Percentiles rank a stretch among this genome's conserved stretches.
Evolutionary conservation across 2,329 filamentous ascomycete genomes (phyloP).

Genomic region (Pyrenophora graminea): DNA sequence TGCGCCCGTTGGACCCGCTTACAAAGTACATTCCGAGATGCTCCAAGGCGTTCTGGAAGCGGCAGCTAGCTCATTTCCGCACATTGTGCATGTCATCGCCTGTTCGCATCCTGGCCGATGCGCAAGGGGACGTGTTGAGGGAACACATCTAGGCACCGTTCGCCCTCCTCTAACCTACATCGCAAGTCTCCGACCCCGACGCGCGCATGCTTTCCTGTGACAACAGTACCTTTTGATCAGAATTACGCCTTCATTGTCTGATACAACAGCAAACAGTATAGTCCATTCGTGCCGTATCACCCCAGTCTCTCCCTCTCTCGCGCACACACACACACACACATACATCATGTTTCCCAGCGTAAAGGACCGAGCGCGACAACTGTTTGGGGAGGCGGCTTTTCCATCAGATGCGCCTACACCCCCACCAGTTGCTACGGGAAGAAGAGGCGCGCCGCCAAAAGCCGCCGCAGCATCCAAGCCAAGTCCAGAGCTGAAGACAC

Average conservation of each 20-base stretch:
- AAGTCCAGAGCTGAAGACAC: background rate
- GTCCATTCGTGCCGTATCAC: constrained; percentile 2
- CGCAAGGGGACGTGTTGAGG: constrained; percentile 16
- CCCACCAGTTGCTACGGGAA: constrained; percentile 13
- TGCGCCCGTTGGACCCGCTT: constrained; percentile 4
- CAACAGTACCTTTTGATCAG: background rate
- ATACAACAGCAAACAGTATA: background rate
- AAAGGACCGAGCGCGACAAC: constrained; percentile 23
- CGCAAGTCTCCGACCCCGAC: background rate
- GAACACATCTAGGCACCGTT: constrained; percentile 12
- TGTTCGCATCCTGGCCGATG: constrained; percentile 26
- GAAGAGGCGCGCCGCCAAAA: constrained; percentile 15
- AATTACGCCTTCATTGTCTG: constrained; percentile 1
- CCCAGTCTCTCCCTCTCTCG: background rate
- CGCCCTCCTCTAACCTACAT: background rate
- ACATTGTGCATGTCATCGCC: constrained; percentile 10
- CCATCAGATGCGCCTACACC: constrained; percentile 8
- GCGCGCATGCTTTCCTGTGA: constrained; percentile 2
- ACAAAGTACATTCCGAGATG: constrained; percentile 6
- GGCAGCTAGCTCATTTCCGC: constrained; percentile 21
- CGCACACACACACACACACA: background rate
- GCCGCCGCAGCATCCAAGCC: constrained; percentile 10
- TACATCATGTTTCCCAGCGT: constrained; percentile 28
- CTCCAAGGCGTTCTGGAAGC: constrained; percentile 18
- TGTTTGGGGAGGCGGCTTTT: constrained; percentile 10